Base-by-base conservation (phyloP, 345 rosid species). In the Trapa bicornis region DNA sequence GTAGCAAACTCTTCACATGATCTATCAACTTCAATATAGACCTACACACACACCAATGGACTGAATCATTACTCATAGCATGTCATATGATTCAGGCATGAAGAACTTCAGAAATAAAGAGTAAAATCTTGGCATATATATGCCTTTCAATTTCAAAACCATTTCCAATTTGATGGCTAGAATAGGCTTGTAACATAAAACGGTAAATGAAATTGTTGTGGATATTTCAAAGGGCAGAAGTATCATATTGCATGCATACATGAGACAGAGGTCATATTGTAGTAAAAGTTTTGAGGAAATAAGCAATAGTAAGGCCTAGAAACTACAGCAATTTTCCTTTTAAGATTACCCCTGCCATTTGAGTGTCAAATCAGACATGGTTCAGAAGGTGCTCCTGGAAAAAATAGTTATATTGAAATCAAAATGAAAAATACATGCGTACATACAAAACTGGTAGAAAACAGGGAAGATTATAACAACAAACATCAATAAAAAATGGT, bases 21-120 rank as follows among this genome's bases (percentile, higher is more conserved):
- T 83, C 71, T 87, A 48, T 87, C 88, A 72, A 90, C 83, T 74
- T 90, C 94, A 68, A 83, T 61, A 73, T 88, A 88, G 72, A 93
- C 79, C 98, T 93, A 74, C 33, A 75, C 41, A 22, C 29, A 65
- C 50, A 72, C 70, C 47, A 70, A 64, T 43, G 67, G 71, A 56
- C 13, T 65, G 61, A 35, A 54, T 37, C 47, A 48, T 65, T 37
- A 42, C 5, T 16, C 50, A 10, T 16, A 41, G 35, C 11, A 16
- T 41, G 36, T 32, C 29, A 22, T 22, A 22, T 22, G 29, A 22
- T 22, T 22, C 29, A 22, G 45, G 45, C 14, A 35, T 4, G 16
- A 22, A 22, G 29, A 22, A 63, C 22, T 42, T 37, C 11, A 29
- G 43, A 12, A 47, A n/a, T 48, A 1, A 66, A 47, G 7, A 36